Evolutionary conservation across 805 yeast species (phyloP), one percentile per base, ranked within the genome.

Genomic region (Candida ipomoeae): DNA sequence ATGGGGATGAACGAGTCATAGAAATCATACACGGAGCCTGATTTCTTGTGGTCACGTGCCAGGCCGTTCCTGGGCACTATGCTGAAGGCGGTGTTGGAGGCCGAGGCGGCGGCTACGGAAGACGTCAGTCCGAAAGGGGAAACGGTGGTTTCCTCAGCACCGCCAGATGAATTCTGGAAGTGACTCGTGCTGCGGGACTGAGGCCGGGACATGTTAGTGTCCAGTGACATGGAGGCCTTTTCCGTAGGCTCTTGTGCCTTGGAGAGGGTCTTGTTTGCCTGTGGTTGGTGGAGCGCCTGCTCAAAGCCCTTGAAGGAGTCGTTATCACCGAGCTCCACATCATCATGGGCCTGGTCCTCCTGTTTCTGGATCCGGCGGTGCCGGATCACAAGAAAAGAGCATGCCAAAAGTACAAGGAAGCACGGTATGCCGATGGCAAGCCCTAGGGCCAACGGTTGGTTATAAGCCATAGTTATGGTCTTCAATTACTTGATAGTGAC

Each of bases 1-100:
- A 72, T 63, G 3, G 78, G 78, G 48, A 74, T 72, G 51, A 73
- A 62, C 6, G 71, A 50, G 45, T 74, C 75, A 62, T 74, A 74
- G 53, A 73, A 72, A 50, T 72, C 77, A 57, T 71, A 73, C 23
- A 72, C 58, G 10, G 66, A 59, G n/a, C 61, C 57, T 15, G 63
- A 52, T 21, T 55, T 57, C n/a, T 55, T 55, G 39, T 42, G 48
- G 21, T 13, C 40, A n/a, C 40, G 34, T 6, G 36, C 20, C 7
- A 3, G 14, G 21, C 41, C 34, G 8, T 23, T 14, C 14, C 15
- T 39, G 41, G 32, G 41, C 21, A 29, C 26, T 11, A 13, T 15
- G 21, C 17, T 43, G 15, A 34, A 15, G n/a, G 40, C 32, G 17
- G 46, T 34, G n/a, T 35, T 44, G 18, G 33, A 34, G 8, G 18